A percentile compares a stretch with the other conserved stretches of the same genome.
Evolutionary conservation across 2,329 filamentous ascomycete genomes (phyloP).

Genomic region (Pestalotiopsis sp.): DNA sequence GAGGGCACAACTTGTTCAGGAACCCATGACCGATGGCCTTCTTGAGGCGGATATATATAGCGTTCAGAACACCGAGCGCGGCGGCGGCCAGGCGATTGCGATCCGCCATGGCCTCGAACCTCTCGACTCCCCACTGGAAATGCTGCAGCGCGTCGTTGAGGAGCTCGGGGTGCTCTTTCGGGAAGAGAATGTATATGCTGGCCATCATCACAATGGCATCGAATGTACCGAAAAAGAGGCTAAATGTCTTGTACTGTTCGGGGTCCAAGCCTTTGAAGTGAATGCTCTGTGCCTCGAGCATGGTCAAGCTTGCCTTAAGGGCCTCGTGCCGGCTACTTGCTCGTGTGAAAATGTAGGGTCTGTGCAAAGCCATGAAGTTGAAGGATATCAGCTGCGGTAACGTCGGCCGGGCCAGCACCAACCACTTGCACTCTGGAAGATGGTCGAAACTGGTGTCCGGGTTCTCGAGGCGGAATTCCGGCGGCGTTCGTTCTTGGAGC

Average conservation of each 20-base stretch:
- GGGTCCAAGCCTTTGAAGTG: constrained; percentile 52
- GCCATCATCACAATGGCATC: constrained; percentile 65
- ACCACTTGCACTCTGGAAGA: constrained; percentile 56
- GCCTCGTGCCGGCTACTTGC: constrained; percentile 56
- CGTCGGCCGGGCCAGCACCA: constrained; percentile 48
- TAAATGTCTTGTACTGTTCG: constrained; percentile 57
- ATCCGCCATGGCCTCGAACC: constrained; percentile 58
- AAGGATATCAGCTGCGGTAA: constrained; percentile 54
- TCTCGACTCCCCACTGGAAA: constrained; percentile 61
- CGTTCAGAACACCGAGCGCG: constrained; percentile 57
- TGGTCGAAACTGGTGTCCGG: constrained; percentile 61
- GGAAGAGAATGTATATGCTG: constrained; percentile 64
- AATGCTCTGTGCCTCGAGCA: constrained; percentile 56
- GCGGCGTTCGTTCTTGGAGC: constrained; percentile 51
- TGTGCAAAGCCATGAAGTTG: constrained; percentile 61
- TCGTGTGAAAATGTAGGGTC: constrained; percentile 65
- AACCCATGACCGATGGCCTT: constrained; percentile 46
- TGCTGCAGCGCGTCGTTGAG: constrained; percentile 53
- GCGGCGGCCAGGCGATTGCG: constrained; percentile 57
- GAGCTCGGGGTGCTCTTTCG: constrained; percentile 54
- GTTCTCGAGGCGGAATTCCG: constrained; percentile 56
- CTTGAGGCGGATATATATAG: constrained; percentile 57
- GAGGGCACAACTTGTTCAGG: constrained; percentile 20
- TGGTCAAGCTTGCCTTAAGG: constrained; percentile 56
- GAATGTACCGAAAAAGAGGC: constrained; percentile 65